These are phyloP conservation scores for Thraustotheca clavata DNA, from an alignment of 352 stramenopile genomes.

Conservation along the genomic window DNA sequence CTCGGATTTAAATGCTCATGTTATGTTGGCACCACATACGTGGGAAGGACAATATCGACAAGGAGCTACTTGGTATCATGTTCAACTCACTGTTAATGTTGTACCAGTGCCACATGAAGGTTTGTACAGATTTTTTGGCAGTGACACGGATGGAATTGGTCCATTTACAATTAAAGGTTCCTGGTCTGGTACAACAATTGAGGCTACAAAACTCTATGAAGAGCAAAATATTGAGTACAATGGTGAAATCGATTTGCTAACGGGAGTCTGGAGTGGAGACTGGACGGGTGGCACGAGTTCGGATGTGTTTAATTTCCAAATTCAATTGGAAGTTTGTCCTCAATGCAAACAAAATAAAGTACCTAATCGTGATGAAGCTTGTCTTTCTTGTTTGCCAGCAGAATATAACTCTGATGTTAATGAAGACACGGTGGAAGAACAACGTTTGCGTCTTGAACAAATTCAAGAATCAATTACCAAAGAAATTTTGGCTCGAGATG, in stretches of 20 bases:
- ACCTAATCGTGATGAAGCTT: background rate
- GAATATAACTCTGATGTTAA: background rate
- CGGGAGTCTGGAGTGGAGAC: background rate
- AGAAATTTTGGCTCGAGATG: background rate
- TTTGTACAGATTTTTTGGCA: background rate
- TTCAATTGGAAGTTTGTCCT: background rate
- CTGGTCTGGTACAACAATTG: background rate
- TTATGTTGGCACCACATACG: background rate
- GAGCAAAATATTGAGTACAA: background rate
- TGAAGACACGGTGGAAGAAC: background rate
- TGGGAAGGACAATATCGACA: constrained; percentile 6
- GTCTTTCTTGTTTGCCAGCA: background rate
- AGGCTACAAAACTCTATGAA: background rate
- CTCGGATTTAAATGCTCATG: background rate
- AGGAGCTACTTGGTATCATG: background rate
- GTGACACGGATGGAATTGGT: background rate
- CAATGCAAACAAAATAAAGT: background rate
- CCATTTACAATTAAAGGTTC: background rate
- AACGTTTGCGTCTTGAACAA: background rate
- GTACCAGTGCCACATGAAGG: background rate
- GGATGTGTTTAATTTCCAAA: background rate
- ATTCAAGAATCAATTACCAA: background rate
- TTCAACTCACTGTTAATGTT: background rate
- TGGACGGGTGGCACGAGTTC: background rate
- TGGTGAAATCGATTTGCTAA: background rate